A percentile compares a stretch with the other conserved stretches of the same genome.
Evolutionary conservation across 1,139 yeast species (phyloP).

Genomic region (Pichia sp.): DNA sequence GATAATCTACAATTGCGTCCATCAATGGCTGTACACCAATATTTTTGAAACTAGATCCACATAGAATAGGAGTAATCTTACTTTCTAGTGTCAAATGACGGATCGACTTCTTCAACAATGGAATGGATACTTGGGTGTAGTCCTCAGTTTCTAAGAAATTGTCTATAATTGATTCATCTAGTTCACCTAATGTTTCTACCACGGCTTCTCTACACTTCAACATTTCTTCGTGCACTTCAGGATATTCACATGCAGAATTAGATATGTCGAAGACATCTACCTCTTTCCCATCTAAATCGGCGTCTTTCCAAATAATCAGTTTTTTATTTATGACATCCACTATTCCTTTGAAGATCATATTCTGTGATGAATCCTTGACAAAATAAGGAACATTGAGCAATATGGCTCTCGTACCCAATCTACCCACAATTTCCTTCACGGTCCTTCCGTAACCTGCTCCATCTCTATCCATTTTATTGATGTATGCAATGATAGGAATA

Average conservation of each 20-base stretch:
- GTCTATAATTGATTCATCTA: constrained; percentile 73
- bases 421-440: constrained; percentile 76
- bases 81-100: constrained; percentile 57
- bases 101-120: constrained; percentile 52
- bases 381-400: constrained; percentile 79
- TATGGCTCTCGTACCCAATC: constrained; percentile 69
- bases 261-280: constrained; percentile 47
- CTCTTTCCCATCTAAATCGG: constrained; percentile 45
- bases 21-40: constrained; percentile 93
- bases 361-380: constrained; percentile 37
- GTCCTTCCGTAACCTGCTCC: constrained; percentile 95
- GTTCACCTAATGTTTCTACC: constrained; percentile 78
- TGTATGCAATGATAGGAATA: constrained; percentile 73
- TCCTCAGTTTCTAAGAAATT: constrained; percentile 70
- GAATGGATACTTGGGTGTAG: constrained; percentile 57
- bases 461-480: constrained; percentile 93
- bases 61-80: constrained; percentile 69
- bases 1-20: constrained; percentile 71
- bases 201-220: constrained; percentile 63
- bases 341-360: constrained; percentile 66
- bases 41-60: constrained; percentile 90
- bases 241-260: constrained; percentile 30
- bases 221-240: constrained; percentile 46
- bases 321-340: constrained; percentile 72
- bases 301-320: constrained; percentile 55